These are phyloP conservation scores for Curvularia eragrostidis DNA, from an alignment of 2,329 filamentous ascomycete genomes.

Conservation along the genomic window DNA sequence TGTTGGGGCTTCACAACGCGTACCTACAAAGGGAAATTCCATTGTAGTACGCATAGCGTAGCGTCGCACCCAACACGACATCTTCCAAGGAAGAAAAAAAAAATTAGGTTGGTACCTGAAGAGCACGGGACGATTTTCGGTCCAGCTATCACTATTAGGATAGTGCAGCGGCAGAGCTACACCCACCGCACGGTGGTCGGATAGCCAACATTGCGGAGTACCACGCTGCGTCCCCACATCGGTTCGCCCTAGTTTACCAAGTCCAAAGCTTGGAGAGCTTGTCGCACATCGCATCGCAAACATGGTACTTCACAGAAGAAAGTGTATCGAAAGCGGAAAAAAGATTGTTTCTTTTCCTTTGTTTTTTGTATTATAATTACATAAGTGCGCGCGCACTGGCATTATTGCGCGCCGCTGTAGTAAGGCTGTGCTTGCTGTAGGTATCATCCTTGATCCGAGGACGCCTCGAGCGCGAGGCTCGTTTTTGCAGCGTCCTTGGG, in stretches of 20 bases:
- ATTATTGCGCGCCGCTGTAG: neutral
- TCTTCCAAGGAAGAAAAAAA: neutral
- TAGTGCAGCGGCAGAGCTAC: constrained; percentile 14
- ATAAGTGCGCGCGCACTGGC: neutral
- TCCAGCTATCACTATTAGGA: neutral
- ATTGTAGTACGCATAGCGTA: neutral
- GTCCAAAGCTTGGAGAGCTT: constrained; percentile 1
- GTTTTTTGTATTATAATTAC: constrained; percentile 5
- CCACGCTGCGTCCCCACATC: constrained; percentile 13
- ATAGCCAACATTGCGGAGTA: constrained; percentile 13
- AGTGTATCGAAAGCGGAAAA: neutral
- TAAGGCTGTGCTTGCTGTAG: neutral
- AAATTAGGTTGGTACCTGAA: neutral
- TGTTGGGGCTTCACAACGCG: neutral
- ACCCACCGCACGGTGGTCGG: constrained; percentile 24
- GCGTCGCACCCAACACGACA: neutral
- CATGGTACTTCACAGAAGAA: neutral
- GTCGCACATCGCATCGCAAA: neutral
- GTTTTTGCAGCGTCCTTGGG: neutral
- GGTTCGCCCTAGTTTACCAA: neutral
- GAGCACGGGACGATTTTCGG: constrained; percentile 10
- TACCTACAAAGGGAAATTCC: neutral
- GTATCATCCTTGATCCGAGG: neutral
- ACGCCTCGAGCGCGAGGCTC: neutral
- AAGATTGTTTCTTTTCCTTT: neutral